Evolutionary conservation across 1,284 basidiomycete species (phyloP).

Genomic region (Trametes versicolor): DNA sequence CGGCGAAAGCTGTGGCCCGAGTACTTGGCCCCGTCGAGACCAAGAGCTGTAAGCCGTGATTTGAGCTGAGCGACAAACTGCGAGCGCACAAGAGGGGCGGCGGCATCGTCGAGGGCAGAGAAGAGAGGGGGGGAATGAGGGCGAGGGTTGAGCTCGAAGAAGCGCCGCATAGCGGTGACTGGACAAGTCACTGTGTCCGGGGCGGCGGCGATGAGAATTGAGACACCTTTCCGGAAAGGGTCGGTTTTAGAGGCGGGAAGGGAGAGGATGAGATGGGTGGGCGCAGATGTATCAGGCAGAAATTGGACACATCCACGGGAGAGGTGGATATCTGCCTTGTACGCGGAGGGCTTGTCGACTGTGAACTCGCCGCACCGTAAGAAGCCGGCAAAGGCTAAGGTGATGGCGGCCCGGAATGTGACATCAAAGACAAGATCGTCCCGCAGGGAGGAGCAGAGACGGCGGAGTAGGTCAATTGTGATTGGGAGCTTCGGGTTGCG

Average conservation of each 20-base stretch:
- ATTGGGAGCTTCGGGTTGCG: conserved; percentile 39
- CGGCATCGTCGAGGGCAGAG: neutral
- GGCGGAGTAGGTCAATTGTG: conserved; percentile 35
- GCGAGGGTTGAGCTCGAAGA: neutral
- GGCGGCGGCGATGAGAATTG: conserved; percentile 41
- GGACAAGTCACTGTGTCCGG: conserved; percentile 41
- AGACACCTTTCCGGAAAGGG: conserved; percentile 48
- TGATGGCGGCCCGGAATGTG: conserved; percentile 36
- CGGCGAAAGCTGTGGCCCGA: conserved; percentile 42
- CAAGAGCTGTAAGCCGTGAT: conserved; percentile 20
- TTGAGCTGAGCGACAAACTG: conserved; percentile 35
- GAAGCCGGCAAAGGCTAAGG: conserved; percentile 45
- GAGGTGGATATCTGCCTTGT: conserved; percentile 40
- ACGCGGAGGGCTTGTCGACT: conserved; percentile 24
- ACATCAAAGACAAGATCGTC: conserved; percentile 23
- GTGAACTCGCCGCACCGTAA: conserved; percentile 47
- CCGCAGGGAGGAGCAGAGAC: conserved; percentile 8
- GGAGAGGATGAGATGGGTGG: conserved; percentile 42
- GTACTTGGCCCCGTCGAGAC: conserved; percentile 40
- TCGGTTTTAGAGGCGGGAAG: conserved; percentile 52
- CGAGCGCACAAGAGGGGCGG: neutral
- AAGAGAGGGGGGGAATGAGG: neutral
- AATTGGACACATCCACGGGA: conserved; percentile 41
- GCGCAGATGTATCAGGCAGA: conserved; percentile 34
- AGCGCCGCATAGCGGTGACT: conserved; percentile 35